Conservation (phyloP, 2,329 filamentous ascomycete genomes). For the Botrytis byssoidea region DNA sequence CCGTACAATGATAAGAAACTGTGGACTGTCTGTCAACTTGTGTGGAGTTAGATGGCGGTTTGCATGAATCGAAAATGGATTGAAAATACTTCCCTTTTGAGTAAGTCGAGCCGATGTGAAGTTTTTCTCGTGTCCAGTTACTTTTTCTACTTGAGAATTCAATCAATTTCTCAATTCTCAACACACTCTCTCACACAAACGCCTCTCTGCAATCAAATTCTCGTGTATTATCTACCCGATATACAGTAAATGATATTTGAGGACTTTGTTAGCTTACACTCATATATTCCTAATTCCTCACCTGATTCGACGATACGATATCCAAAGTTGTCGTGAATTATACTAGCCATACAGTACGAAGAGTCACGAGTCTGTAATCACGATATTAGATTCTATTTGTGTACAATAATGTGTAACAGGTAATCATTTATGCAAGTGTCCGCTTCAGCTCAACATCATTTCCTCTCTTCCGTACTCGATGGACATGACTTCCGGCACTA, state of each 20-base stretch:
- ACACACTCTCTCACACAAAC: background rate
- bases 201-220: background rate
- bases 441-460: background rate
- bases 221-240: background rate
- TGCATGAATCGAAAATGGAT: background rate
- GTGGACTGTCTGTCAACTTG: background rate
- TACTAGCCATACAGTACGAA: background rate
- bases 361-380: background rate
- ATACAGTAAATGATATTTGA: background rate
- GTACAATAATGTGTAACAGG: slow-evolving; percentile 7
- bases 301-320: background rate
- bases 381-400: background rate
- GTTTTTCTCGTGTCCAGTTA: slow-evolving; percentile 13
- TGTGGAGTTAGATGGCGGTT: background rate
- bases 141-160: background rate
- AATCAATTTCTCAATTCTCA: background rate
- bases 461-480: background rate
- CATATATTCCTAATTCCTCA: background rate
- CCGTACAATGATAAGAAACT: background rate
- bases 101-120: background rate
- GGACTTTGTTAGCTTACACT: background rate
- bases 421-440: slow-evolving; percentile 8
- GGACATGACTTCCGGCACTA: background rate
- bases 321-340: background rate
- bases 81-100: background rate